phyloP scores from a whole-genome alignment of 768 basidiomycete genomes.

The Psilocybe cubensis region DNA sequence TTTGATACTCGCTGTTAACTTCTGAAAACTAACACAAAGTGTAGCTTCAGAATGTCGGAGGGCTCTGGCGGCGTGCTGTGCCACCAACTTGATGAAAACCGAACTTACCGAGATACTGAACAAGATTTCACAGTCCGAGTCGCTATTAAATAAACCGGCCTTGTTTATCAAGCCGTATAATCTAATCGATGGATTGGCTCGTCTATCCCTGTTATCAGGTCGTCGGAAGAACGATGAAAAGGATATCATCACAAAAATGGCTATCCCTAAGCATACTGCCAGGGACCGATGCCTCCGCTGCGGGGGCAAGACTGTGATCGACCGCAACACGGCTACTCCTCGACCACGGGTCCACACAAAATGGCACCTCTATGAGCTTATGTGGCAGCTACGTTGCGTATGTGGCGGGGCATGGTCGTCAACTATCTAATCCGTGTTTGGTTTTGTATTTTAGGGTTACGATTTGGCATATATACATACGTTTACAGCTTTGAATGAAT shows the following conservation, averaged over 20 bases:
- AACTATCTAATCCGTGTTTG: neutral
- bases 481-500: conserved; percentile 8
- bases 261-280: conserved; percentile 41
- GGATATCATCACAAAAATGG: conserved; percentile 71
- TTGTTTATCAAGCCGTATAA: conserved; percentile 76
- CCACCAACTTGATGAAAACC: conserved; percentile 47
- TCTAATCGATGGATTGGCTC: conserved; percentile 65
- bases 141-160: conserved; percentile 61
- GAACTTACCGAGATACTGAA: conserved; percentile 46
- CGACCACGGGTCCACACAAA: conserved; percentile 34
- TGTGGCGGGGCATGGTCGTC: conserved; percentile 71
- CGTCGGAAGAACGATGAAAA: conserved; percentile 41
- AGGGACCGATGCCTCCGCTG: conserved; percentile 63
- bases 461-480: neutral
- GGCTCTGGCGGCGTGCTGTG: conserved; percentile 64
- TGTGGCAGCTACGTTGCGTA: conserved; percentile 63
- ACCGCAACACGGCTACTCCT: conserved; percentile 15
- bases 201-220: conserved; percentile 38
- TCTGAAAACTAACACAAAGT: neutral
- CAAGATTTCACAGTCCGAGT: conserved; percentile 47
- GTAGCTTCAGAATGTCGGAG: conserved; percentile 54
- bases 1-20: neutral
- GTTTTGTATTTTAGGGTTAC: neutral
- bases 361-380: conserved; percentile 69
- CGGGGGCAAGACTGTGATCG: conserved; percentile 56